A percentile compares a stretch with the other conserved stretches of the same genome.
Evolutionary conservation across 306 rosid species (phyloP).

Genomic region (Vachellia pachyceras): DNA sequence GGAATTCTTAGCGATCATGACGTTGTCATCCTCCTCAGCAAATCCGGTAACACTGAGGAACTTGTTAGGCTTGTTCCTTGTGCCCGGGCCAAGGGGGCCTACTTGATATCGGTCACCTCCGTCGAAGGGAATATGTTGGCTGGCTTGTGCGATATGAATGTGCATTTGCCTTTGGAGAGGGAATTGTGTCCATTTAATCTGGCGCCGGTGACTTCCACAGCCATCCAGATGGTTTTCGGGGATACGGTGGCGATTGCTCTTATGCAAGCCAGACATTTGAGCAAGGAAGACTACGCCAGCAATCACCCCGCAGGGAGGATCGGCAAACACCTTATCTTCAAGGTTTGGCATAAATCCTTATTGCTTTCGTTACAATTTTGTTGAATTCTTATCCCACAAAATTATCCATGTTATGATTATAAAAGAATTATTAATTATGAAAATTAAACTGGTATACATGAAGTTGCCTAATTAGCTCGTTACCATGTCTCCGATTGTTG

Average conservation of each 20-base stretch:
- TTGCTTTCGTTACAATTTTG: conserved; percentile 1
- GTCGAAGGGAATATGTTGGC: conserved; percentile 59
- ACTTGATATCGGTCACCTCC: conserved; percentile 71
- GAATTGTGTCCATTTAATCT: conserved; percentile 89
- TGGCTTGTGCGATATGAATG: conserved; percentile 71
- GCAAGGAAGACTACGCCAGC: conserved; percentile 83
- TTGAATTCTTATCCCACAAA: not conserved
- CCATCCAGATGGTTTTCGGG: conserved; percentile 95
- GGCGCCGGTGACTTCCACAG: conserved; percentile 97
- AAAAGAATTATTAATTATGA: not conserved
- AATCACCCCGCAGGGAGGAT: conserved; percentile 95
- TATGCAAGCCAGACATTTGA: conserved; percentile 81
- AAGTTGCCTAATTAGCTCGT: not conserved
- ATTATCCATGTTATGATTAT: not conserved
- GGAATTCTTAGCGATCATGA: conserved; percentile 67
- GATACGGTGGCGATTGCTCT: conserved; percentile 94
- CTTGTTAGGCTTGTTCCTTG: conserved; percentile 89
- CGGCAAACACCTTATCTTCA: conserved; percentile 93
- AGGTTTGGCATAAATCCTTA: conserved; percentile 44
- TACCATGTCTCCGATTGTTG: not conserved
- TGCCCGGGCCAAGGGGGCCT: conserved; percentile 78
- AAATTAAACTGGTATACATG: not conserved
- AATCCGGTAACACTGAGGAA: conserved; percentile 90
- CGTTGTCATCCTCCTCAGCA: conserved; percentile 82
- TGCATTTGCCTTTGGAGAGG: conserved; percentile 84